Base-by-base conservation (phyloP, 352 stramenopile genomes). In the Globisporangium nagaii region DNA sequence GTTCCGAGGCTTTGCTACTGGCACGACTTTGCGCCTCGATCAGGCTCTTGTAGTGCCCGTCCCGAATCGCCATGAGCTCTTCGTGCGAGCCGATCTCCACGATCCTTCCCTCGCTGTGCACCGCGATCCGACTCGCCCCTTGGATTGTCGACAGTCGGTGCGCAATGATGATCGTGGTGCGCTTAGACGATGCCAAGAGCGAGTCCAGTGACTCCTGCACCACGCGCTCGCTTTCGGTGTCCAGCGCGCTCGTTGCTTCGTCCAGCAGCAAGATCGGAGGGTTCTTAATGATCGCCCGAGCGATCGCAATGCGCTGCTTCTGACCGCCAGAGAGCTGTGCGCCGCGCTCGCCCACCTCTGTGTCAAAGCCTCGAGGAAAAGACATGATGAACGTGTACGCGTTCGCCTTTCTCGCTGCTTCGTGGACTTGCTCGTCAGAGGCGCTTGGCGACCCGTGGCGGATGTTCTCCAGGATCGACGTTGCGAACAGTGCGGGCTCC, bases 71-170 rank as follows among this genome's bases (percentile, higher is more conserved):
- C 50, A 98, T 56, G n/a, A 99, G 71, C 44, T 98, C 83, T 6
- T 89, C 72, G 63, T 99, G 96, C 9, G 83, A 96, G 6, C 96
- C 96, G 11, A 87, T 62, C 65, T 99, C 95, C 4, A 96, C 77
- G 22, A 99, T 90, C 22, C 58, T 60, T 7, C 96, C 96, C 17
- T 87, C 67, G 13, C 95, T 70, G 49, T 99, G 73, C 13, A 99
- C 96, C 22, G 94, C 83, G 54, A 99, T 99, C 35, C 84, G 74
- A 64, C 98, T 84, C 48, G 92, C 96, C 68, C 97, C 83, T 50
- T 92, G 86, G 53, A 98, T 90, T 10, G 93, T 98, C 47, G 83
- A 96, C 27, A 99, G 63, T n/a, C 96, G 84, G 67, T 99, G 96
- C 1, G 96, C 96, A 51, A 98, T 95, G 24, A 47, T 34, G 24